Conservation (phyloP, 176 grass and related monocot species). For the Raddia distichophylla region DNA sequence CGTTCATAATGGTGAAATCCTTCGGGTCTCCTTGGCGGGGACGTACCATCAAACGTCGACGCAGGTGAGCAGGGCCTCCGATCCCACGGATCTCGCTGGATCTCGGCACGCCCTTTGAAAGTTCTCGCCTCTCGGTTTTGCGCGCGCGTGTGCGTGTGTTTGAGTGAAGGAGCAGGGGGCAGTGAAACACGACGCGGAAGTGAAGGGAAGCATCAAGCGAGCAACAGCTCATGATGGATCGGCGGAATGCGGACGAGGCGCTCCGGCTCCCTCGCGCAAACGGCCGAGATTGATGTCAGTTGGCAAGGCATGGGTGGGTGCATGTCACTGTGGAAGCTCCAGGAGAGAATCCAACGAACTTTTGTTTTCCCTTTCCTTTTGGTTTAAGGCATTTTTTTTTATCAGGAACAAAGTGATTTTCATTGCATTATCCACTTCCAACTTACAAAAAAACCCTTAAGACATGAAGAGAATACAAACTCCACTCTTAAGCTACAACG, state of each 20-base stretch:
- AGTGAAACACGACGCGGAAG: neutral
- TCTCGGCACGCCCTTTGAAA: neutral
- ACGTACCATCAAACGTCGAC: neutral
- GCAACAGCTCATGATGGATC: neutral
- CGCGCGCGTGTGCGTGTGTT: neutral
- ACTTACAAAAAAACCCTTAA: too few relatives aligned
- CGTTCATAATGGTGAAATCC: too few relatives aligned
- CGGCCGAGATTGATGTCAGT: constrained; percentile 9
- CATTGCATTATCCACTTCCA: too few relatives aligned
- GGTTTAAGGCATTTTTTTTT: too few relatives aligned
- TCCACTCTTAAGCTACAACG: too few relatives aligned
- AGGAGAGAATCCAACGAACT: constrained; percentile 26
- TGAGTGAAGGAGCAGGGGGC: neutral
- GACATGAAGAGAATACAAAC: too few relatives aligned
- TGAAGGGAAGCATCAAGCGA: too few relatives aligned
- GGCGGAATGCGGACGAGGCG: neutral
- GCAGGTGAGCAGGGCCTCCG: neutral
- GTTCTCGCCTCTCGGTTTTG: neutral
- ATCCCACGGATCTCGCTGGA: neutral
- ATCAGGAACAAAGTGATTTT: too few relatives aligned
- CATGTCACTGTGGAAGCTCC: neutral
- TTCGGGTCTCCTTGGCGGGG: neutral
- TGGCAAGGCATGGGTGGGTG: neutral
- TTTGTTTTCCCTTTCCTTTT: neutral
- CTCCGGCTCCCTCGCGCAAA: neutral